Base-by-base conservation (phyloP, 2,329 filamentous ascomycete species). In the Lecanoromycetidae sp. region DNA sequence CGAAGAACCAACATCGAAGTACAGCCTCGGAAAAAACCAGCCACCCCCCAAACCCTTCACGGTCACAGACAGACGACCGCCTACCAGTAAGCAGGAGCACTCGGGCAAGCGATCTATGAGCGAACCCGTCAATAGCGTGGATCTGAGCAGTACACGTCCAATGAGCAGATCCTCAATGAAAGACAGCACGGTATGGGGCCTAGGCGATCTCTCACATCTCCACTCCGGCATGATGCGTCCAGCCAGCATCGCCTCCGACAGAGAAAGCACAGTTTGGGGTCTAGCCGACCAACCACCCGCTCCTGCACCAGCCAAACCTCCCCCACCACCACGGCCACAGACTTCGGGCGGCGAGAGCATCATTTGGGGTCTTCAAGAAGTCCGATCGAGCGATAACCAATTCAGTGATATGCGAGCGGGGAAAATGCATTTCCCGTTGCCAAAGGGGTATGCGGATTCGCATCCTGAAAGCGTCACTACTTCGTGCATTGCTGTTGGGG, bases 251-350 rank as follows among this genome's bases (percentile, higher is more conserved):
- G 29, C 29, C 29, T 43, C 40, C 2, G 29, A 13, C 30, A 20
- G 34, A 15, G 29, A 43, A 13, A 43, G 40, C 19, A 20, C 33
- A 13, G 38, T 48, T n/a, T 48, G 46, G 46, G 46, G 46, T 3
- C 26, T 48, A 2, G 46, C 39, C 3, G 42, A 43, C 15, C 19
- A 33, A 15, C 30, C 30, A n/a, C 30, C 30, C 7, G 9, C 30
- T n/a, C n/a, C n/a, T n/a, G n/a, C n/a, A n/a, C n/a, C n/a, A n/a
- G n/a, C n/a, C n/a, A n/a, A n/a, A n/a, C n/a, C 30, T 8, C 30
- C 7, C 8, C 2, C 30, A 33, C 30, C n/a, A 33, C 30, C 30
- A 33, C 30, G 19, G 12, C 30, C 30, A 33, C 30, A n/a, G 9
- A 33, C n/a, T n/a, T n/a, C n/a, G n/a, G n/a, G n/a, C n/a, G n/a